Evolutionary conservation across 23 red algal genomes (phyloP).

Genomic region (Gracilaria gracilis): DNA sequence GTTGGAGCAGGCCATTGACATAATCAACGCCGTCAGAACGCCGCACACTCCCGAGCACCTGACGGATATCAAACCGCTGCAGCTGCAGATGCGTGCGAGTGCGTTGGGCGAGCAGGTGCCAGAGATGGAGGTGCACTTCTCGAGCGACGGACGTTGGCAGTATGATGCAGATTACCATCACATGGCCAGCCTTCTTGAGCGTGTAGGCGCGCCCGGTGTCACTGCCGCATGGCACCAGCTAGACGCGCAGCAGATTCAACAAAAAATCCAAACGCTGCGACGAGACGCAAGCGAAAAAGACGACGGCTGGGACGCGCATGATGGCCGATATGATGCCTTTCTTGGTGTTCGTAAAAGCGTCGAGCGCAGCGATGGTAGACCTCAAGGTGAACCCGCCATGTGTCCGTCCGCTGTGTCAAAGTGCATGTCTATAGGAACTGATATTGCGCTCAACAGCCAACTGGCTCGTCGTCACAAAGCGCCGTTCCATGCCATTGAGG

Average conservation of each 20-base stretch:
- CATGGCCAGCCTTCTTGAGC: conserved; percentile 1
- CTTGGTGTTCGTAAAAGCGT: not conserved
- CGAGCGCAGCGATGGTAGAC: not conserved
- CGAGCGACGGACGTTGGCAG: conserved; percentile 29
- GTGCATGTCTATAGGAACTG: conserved; percentile 9
- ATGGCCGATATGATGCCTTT: not conserved
- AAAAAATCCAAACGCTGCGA: not conserved
- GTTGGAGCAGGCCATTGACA: conserved; percentile 6
- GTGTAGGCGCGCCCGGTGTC: not conserved
- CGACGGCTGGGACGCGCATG: not conserved
- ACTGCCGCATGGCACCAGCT: not conserved
- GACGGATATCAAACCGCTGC: not conserved
- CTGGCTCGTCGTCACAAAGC: conserved; percentile 1
- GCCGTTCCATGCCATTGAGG: conserved; percentile 7
- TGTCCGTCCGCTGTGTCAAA: not conserved
- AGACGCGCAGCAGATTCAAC: not conserved
- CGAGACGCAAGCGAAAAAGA: not conserved
- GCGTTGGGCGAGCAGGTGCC: not conserved
- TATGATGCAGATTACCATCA: conserved; percentile 49
- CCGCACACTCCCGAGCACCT: not conserved
- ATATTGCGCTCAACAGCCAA: not conserved
- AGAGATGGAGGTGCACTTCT: conserved; percentile 1
- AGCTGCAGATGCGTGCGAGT: not conserved
- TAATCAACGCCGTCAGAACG: not conserved
- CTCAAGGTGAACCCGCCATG: conserved; percentile 14